Evolutionary conservation across 768 basidiomycete genomes (phyloP).

Genomic region (Jaapia argillacea): DNA sequence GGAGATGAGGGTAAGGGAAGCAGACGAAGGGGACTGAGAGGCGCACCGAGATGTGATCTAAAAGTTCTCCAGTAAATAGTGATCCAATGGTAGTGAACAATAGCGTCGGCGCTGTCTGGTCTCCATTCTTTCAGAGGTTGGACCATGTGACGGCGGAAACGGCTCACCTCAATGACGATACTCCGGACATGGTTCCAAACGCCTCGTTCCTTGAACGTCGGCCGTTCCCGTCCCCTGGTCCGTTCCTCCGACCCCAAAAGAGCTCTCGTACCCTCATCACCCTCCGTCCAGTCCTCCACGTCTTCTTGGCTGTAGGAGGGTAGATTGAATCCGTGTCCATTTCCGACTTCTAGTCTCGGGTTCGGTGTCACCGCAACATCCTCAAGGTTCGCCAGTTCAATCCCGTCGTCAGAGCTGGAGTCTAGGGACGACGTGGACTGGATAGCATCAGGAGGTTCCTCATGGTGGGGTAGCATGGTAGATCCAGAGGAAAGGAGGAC

Average conservation of each 20-base stretch:
- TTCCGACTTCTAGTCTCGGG: neutral
- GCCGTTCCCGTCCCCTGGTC: slow-evolving; percentile 17
- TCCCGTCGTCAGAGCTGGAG: slow-evolving; percentile 12
- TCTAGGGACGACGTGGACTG: neutral
- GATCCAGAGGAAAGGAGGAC: slow-evolving; percentile 1
- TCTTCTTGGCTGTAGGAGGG: slow-evolving; percentile 9
- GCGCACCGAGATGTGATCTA: slow-evolving; percentile 77
- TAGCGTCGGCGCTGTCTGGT: slow-evolving; percentile 79
- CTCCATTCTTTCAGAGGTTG: slow-evolving; percentile 2
- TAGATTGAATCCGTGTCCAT: slow-evolving; percentile 6
- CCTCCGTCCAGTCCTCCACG: slow-evolving; percentile 19
- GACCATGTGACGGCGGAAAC: neutral
- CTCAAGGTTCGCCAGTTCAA: slow-evolving; percentile 26
- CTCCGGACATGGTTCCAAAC: slow-evolving; percentile 47
- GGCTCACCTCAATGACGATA: slow-evolving; percentile 64
- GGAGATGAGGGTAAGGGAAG: too few relatives aligned
- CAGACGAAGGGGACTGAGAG: neutral
- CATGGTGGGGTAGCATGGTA: too few relatives aligned
- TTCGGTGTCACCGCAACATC: slow-evolving; percentile 15
- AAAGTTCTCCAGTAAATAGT: slow-evolving; percentile 83
- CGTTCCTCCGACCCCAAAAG: slow-evolving; percentile 29
- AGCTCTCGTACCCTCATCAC: slow-evolving; percentile 32
- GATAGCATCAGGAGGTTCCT: neutral
- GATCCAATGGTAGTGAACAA: slow-evolving; percentile 76
- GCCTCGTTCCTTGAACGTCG: slow-evolving; percentile 7